Evolutionary conservation across 352 stramenopile species (phyloP).

Genomic region (Phytophthora quininea): DNA sequence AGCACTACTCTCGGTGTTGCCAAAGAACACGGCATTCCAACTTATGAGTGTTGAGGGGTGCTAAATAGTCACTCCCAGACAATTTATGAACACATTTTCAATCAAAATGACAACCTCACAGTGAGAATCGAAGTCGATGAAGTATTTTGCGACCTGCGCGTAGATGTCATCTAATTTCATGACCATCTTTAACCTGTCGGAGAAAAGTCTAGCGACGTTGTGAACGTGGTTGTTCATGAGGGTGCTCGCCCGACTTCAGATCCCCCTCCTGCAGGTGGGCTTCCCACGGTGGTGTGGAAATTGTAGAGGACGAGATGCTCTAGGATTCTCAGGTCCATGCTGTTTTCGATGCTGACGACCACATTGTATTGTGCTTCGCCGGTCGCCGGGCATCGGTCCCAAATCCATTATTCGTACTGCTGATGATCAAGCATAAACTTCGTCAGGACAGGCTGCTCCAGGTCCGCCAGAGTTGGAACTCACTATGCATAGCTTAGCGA

Average conservation of each 20-base stretch:
- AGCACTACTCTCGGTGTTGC: too few species aligned
- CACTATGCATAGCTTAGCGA: too few species aligned
- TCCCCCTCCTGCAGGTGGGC: not conserved
- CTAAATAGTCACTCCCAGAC: too few species aligned
- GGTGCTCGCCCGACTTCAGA: not conserved
- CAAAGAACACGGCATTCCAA: too few species aligned
- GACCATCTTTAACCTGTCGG: not conserved
- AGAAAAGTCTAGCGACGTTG: not conserved
- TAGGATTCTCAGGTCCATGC: not conserved
- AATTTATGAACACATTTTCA: too few species aligned
- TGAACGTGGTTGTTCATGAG: not conserved
- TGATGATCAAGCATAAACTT: not conserved
- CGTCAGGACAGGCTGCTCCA: not conserved
- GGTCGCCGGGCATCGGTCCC: not conserved
- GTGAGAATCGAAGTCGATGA: not conserved
- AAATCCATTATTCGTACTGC: not conserved
- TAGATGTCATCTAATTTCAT: not conserved
- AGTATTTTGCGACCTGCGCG: not conserved
- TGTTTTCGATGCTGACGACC: not conserved
- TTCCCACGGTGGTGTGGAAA: not conserved
- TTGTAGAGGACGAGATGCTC: not conserved
- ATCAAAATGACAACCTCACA: too few species aligned
- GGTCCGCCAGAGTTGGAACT: not conserved
- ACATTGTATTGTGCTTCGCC: not conserved
- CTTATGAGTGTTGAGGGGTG: too few species aligned